Evolutionary conservation across 306 rosid genomes (phyloP), one percentile per base, ranked within the genome.

Genomic region (Medicago lupulina): DNA sequence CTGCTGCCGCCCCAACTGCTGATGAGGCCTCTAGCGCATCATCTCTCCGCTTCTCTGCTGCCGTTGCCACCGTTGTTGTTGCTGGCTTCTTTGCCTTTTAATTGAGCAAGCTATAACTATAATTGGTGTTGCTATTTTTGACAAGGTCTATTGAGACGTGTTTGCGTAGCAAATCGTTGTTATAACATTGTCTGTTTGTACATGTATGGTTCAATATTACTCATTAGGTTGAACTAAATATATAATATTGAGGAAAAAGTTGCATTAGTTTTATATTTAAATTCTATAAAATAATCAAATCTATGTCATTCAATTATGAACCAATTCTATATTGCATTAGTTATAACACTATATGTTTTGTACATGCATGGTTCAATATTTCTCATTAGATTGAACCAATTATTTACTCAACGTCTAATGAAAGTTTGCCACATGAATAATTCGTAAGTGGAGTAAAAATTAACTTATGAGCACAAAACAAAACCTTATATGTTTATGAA

Each of bases 11-110:
- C 4, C 5, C 46, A 0, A 81, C 75, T 13, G 14, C 31, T 28
- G 31, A 28, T 28, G 21, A 28, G 40, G 4, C 7, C 1, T 0
- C 49, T 0, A 63, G 46, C 1, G 81, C 85, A 50, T 31, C 85
- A 4, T 1, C 77, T 17, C 43, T 41, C 31, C 28, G 18, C 6
- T 4, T 58, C 4, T 78, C 85, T 0, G 17, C 61, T 0, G 14
- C 11, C 0, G 46, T 53, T 2, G 31, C 74, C 2, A 58, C 39
- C 1, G 54, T 71, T 0, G 51, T 36, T 0, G 17, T 49, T 5
- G 84, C 1, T 4, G 47, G 67, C 3, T 17, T 67, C 16, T 47
- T 88, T 63, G 83, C 69, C 49, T 69, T 86, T 38, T 91, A 83
- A 83, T 2, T 17, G 64, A 36, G 67, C 40, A 63, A 16, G 28